phyloP scores from a whole-genome alignment of 1,284 basidiomycete species.

The Cryptococcus depauperatus region DNA sequence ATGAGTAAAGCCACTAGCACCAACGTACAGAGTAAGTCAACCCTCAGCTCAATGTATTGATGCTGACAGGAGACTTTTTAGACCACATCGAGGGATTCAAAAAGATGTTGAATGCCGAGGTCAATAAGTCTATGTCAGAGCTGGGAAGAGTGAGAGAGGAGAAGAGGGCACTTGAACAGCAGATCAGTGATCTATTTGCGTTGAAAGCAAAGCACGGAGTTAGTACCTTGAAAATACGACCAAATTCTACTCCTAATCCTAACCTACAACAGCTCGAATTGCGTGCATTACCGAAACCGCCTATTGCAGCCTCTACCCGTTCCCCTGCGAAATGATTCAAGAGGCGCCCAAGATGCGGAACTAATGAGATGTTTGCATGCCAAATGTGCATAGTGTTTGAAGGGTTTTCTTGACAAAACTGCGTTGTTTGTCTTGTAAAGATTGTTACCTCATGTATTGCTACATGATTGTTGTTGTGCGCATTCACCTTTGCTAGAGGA shows the following conservation, averaged over 20 bases:
- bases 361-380: no score
- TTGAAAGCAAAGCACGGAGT: slow-evolving; percentile 39
- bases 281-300: not conserved
- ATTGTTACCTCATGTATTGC: no score
- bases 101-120: slow-evolving; percentile 37
- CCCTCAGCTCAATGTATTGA: not conserved
- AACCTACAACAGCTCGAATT: not conserved
- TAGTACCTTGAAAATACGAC: not conserved
- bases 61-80: slow-evolving; percentile 28
- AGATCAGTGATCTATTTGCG: slow-evolving; percentile 43
- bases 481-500: no score
- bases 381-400: no score
- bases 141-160: slow-evolving; percentile 64
- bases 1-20: slow-evolving; percentile 83
- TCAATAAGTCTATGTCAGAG: slow-evolving; percentile 60
- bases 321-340: no score
- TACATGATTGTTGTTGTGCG: no score
- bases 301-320: no score
- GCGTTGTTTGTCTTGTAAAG: no score
- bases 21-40: slow-evolving; percentile 62
- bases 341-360: no score
- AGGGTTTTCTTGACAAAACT: no score
- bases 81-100: slow-evolving; percentile 64
- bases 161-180: slow-evolving; percentile 60
- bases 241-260: not conserved